Base-by-base conservation (phyloP, 345 rosid genomes). In the Euphorbia pulcherrima region DNA sequence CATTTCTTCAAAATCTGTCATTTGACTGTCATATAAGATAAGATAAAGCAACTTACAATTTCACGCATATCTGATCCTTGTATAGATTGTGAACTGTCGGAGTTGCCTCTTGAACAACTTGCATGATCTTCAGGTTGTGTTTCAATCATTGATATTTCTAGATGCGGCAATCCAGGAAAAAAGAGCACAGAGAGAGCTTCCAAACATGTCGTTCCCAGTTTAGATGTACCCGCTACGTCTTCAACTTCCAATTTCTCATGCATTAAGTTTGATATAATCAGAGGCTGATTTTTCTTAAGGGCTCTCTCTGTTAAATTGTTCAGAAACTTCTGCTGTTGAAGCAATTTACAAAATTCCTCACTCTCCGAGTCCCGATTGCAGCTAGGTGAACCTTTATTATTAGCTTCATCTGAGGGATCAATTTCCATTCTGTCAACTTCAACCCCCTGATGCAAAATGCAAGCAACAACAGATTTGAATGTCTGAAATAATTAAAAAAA, bases 41-140 rank as follows among this genome's bases (percentile, higher is more conserved):
- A n/a, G n/a, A n/a, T n/a, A n/a, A n/a, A n/a, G n/a, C n/a, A n/a
- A n/a, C n/a, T n/a, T n/a, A n/a, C n/a, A n/a, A n/a, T n/a, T n/a
- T n/a, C n/a, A n/a, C n/a, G n/a, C 86, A 91, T 83, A 65, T 91
- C 88, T 7, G 83, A 83, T 11, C 87, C 97, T 14, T 76, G 80
- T 75, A 84, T 68, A 48, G 80, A 53, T 20, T 81, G 75, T 26
- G 86, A 78, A 14, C 68, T 69, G 61, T 71, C 77, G 59, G 51
- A 53, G 59, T 67, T 82, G 75, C 67, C 66, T 63, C 66, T 69
- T 29, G 82, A 72, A 47, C 67, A 30, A 72, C 79, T 65, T 39
- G 48, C 69, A 74, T 75, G 79, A 67, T 82, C 85, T 52, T 87
- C 89, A 12, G 69, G 77, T 75, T 68, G 66, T 10, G 8, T 41